Evolutionary conservation across 2,329 filamentous ascomycete genomes (phyloP).

Genomic region (Fusarium sp.): DNA sequence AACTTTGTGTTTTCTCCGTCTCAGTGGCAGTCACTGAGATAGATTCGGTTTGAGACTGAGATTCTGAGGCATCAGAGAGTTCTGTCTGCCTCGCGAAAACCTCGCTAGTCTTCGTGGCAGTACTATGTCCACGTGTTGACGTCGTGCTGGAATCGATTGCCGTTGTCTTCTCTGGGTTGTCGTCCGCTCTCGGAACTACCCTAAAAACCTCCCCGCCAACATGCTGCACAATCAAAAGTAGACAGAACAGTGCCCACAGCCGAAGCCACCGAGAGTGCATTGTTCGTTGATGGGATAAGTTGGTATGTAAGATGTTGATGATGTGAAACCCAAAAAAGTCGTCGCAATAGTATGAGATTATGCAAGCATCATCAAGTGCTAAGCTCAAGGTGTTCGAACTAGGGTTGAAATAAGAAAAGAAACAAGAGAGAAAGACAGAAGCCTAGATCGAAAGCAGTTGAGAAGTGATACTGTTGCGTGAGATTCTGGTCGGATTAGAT

Average conservation of each 20-base stretch:
- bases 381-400: neutral
- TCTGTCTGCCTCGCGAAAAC: conserved; percentile 24
- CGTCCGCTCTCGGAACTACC: conserved; percentile 50
- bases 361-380: conserved; percentile 35
- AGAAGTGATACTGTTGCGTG: neutral
- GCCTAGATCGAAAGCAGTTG: neutral
- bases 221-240: conserved; percentile 52
- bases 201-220: conserved; percentile 49
- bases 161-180: conserved; percentile 20
- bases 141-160: conserved; percentile 18
- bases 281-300: conserved; percentile 12
- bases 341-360: conserved; percentile 16
- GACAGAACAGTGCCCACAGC: conserved; percentile 53
- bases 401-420: neutral
- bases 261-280: conserved; percentile 51
- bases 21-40: conserved; percentile 26
- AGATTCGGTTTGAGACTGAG: conserved; percentile 15
- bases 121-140: conserved; percentile 16
- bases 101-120: conserved; percentile 23
- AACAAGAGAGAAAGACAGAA: neutral
- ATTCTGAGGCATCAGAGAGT: neutral
- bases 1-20: conserved; percentile 17
- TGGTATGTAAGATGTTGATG: neutral
- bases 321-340: conserved; percentile 28
- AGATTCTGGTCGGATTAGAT: conserved; percentile 9